Percentiles rank a stretch among this genome's conserved stretches.
phyloP scores from a whole-genome alignment of 805 yeast genomes.

The Debaryomyces castellii region DNA sequence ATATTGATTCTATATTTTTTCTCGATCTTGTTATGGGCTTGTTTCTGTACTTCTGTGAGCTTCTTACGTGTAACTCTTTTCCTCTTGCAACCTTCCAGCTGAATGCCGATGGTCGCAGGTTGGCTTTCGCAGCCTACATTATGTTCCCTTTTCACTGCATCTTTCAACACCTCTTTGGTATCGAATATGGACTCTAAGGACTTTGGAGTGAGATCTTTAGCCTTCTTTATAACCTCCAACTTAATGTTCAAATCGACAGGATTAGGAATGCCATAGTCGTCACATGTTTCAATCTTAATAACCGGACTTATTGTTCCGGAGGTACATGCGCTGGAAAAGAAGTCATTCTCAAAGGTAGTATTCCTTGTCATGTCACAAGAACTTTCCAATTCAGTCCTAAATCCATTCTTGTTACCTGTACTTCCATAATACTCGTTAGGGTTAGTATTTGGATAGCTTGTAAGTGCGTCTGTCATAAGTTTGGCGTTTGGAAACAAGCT shows the following conservation, averaged over 20 bases:
- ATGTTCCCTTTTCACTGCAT: conserved; percentile 5
- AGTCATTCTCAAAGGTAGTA: conserved; percentile 8
- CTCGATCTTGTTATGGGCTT: conserved; percentile 73
- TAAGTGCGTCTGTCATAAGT: not conserved
- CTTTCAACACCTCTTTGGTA: conserved; percentile 26
- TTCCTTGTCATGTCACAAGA: conserved; percentile 6
- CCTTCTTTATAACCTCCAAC: conserved; percentile 3
- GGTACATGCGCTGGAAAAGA: conserved; percentile 10
- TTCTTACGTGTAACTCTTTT: conserved; percentile 55
- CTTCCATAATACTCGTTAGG: too few species aligned
- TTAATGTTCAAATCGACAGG: conserved; percentile 14
- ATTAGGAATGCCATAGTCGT: conserved; percentile 3
- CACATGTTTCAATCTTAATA: conserved; percentile 2
- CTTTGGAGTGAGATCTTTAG: conserved; percentile 19
- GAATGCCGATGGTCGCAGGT: not conserved
- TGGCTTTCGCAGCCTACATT: not conserved
- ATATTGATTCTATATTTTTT: conserved; percentile 70
- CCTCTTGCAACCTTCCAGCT: conserved; percentile 4
- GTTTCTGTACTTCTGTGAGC: conserved; percentile 58
- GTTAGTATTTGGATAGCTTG: not conserved
- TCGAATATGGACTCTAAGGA: conserved; percentile 27
- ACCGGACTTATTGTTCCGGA: conserved; percentile 5
- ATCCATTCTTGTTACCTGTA: not conserved
- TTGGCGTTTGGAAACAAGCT: not conserved
- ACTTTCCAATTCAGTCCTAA: not conserved